Base-by-base conservation (phyloP, 2,329 filamentous ascomycete species). In the Ascochyta koolunga region DNA sequence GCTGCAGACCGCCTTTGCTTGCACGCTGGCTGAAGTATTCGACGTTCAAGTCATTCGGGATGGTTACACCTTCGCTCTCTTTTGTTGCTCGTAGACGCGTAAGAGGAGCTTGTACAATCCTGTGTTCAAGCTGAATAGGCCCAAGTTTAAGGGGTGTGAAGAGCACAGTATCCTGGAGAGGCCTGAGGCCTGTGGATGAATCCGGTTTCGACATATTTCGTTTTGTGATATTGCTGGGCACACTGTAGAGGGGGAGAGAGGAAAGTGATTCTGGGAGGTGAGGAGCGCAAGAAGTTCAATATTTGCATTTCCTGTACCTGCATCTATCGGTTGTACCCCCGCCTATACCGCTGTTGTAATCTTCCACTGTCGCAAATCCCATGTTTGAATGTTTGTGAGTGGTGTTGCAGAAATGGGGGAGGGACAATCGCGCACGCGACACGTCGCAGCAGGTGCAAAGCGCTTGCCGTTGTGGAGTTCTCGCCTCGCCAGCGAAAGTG, bases 11-110 rank as follows among this genome's bases (percentile, higher is more conserved):
- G 21, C 84, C 83, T 4, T 80, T 78, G 9, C 76, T 75, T 31
- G 77, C 81, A 21, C 83, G 78, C 64, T 86, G 82, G 18, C 70
- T 68, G 67, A 86, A 86, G 71, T 85, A 82, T 49, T 83, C 78
- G 16, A 73, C 66, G 3, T 77, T 75, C 45, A 75, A 43, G n/a
- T 80, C 76, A n/a, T 74, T 75, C 1, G 77, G 78, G 15, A 79
- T 69, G 74, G 81, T 84, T 9, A 70, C 56, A 18, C 60, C 59
- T 38, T 77, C 78, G 53, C 70, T 77, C 58, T 82, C 79, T 3
- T 82, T 80, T 5, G 77, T 78, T 16, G 80, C 80, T 22, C 77
- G 72, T 68, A 77, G 77, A 36, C 78, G 74, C 24, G 75, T 78
- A 67, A 72, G 67, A 11, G 76, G 75, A 1, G 75, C 76, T 43